These are phyloP conservation scores for Astrocystis sublimbata DNA, from an alignment of 495 filamentous ascomycete species.

Conservation along the genomic window DNA sequence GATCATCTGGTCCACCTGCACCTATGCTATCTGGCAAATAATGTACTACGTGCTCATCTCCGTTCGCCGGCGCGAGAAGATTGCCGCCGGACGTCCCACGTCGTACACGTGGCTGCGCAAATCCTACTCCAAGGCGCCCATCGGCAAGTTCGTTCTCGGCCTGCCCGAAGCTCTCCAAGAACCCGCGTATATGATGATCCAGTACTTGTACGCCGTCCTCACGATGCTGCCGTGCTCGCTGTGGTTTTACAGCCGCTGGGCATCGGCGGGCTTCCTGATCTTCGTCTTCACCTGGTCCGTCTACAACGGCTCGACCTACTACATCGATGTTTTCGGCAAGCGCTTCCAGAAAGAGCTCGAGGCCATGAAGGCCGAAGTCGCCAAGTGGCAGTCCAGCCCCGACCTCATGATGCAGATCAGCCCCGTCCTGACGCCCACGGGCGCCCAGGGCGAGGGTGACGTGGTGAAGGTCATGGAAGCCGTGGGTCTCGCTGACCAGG, in stretches of 20 bases:
- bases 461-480: slow-evolving; percentile 2
- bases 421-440: slow-evolving; percentile 42
- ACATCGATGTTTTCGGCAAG: slow-evolving; percentile 96
- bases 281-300: slow-evolving; percentile 86
- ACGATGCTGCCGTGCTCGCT: slow-evolving; percentile 94
- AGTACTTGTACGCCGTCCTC: slow-evolving; percentile 83
- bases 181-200: slow-evolving; percentile 91
- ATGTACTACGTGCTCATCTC: slow-evolving; percentile 92
- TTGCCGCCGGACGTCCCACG: slow-evolving; percentile 91
- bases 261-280: slow-evolving; percentile 72
- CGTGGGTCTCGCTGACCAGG: not conserved
- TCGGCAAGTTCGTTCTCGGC: slow-evolving; percentile 79
- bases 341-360: slow-evolving; percentile 97
- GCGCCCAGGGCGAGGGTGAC: slow-evolving; percentile 5
- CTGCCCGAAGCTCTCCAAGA: slow-evolving; percentile 79
- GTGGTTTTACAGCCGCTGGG: slow-evolving; percentile 91
- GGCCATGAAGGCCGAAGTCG: slow-evolving; percentile 82
- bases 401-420: slow-evolving; percentile 44
- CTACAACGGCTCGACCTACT: slow-evolving; percentile 94
- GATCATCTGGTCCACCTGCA: slow-evolving; percentile 90
- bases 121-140: slow-evolving; percentile 83
- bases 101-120: slow-evolving; percentile 96
- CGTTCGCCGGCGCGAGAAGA: slow-evolving; percentile 87
- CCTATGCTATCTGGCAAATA: slow-evolving; percentile 91
- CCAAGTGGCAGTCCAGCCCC: slow-evolving; percentile 74